Conservation (phyloP, 2,329 filamentous ascomycete genomes). For the Curvularia hawaiiensis region DNA sequence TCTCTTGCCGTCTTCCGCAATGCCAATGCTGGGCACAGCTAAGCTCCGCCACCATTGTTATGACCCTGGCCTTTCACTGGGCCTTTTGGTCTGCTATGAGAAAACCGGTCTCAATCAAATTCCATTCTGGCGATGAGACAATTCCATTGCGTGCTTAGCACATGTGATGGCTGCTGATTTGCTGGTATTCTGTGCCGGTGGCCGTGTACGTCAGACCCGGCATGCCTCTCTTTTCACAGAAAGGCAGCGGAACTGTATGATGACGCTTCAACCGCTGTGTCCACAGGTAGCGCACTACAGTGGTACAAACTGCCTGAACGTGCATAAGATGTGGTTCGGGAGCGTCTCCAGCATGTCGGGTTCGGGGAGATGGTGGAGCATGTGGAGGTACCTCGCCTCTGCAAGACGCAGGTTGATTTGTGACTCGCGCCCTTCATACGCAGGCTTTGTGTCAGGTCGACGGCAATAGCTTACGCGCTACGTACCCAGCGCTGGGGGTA, state of each 20-base stretch:
- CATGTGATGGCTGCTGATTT: not conserved
- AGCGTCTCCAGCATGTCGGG: not conserved
- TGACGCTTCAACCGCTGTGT: not conserved
- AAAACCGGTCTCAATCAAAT: not conserved
- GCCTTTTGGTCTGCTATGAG: not conserved
- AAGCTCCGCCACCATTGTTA: constrained; percentile 9
- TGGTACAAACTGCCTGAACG: not conserved
- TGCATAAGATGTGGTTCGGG: not conserved
- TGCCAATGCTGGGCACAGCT: constrained; percentile 27
- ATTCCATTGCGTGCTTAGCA: constrained; percentile 13
- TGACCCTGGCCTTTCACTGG: not conserved
- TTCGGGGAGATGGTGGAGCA: not conserved
- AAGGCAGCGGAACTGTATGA: not conserved
- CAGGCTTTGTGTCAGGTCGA: not conserved
- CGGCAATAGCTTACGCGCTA: not conserved
- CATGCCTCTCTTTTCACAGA: too few species aligned
- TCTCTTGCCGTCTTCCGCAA: constrained; percentile 32
- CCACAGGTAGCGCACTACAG: not conserved
- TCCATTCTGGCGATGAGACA: not conserved
- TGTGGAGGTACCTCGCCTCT: not conserved
- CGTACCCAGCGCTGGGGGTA: too few species aligned
- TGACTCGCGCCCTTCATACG: not conserved
- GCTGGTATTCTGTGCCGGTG: not conserved
- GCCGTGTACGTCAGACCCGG: not conserved
- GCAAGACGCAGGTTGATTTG: not conserved